phyloP scores from a whole-genome alignment of 805 yeast species.

The Suhomyces canberraensis region DNA sequence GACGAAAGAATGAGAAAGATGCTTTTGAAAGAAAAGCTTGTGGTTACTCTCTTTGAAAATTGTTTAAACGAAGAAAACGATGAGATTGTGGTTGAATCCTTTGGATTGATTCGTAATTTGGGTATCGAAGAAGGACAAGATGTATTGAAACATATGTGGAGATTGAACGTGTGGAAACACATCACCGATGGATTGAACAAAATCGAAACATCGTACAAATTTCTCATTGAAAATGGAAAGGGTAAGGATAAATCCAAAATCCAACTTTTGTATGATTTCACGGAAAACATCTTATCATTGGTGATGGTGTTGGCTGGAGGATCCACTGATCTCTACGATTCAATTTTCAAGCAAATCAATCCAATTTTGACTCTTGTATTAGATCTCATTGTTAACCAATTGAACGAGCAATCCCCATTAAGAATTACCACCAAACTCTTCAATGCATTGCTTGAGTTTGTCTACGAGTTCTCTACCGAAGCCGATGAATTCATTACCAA shows the following conservation, averaged over 20 bases:
- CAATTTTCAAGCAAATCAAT: conserved; percentile 45
- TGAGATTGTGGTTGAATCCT: conserved; percentile 76
- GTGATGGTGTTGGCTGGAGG: conserved; percentile 63
- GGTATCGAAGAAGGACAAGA: conserved; percentile 88
- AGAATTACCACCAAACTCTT: conserved; percentile 43
- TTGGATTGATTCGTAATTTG: conserved; percentile 76
- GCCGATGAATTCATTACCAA: conserved; percentile 49
- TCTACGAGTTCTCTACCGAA: conserved; percentile 60
- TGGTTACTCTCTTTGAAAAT: conserved; percentile 61
- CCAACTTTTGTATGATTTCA: conserved; percentile 56
- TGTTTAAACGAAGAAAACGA: conserved; percentile 62
- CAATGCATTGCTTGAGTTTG: conserved; percentile 52
- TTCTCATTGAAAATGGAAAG: conserved; percentile 24
- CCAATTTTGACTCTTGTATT: conserved; percentile 37
- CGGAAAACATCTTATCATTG: conserved; percentile 72
- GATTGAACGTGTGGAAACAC: conserved; percentile 70
- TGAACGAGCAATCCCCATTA: conserved; percentile 16
- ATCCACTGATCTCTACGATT: conserved; percentile 47
- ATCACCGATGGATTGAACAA: conserved; percentile 52
- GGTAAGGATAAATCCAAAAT: conserved; percentile 40
- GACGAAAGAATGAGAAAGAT: conserved; percentile 60
- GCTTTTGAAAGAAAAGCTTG: conserved; percentile 67
- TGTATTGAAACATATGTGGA: conserved; percentile 68
- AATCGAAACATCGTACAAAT: conserved; percentile 46
- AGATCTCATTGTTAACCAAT: conserved; percentile 33